Conservation (phyloP, 2,329 filamentous ascomycete genomes). For the Ramichloridium luteum region DNA sequence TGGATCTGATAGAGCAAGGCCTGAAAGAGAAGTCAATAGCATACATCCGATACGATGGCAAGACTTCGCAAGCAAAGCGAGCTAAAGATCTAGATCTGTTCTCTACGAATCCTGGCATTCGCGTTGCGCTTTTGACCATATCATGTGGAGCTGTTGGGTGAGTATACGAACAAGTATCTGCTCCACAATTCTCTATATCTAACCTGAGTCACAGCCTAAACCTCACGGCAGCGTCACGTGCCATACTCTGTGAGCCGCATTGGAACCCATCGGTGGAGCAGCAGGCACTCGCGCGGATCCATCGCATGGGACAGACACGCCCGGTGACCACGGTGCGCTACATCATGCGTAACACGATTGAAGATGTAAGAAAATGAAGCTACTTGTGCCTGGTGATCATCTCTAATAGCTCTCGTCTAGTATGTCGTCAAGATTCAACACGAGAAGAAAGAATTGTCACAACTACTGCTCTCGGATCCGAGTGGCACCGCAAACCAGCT, state of each 20-base stretch:
- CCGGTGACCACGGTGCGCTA: constrained; percentile 30
- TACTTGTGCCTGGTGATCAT: not conserved
- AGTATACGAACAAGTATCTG: not conserved
- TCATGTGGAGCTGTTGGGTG: constrained; percentile 41
- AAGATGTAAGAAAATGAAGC: constrained; percentile 21
- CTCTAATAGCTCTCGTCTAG: not conserved
- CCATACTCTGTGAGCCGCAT: constrained; percentile 42
- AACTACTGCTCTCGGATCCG: too few species aligned
- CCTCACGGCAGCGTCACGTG: constrained; percentile 36
- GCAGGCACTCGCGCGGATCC: constrained; percentile 31
- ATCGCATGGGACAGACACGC: constrained; percentile 26
- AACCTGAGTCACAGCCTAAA: constrained; percentile 29
- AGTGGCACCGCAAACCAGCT: too few species aligned
- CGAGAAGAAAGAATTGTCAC: not conserved
- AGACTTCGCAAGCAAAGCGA: constrained; percentile 24
- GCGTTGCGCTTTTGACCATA: constrained; percentile 38
- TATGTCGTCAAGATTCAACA: not conserved
- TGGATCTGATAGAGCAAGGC: not conserved
- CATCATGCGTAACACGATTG: constrained; percentile 28
- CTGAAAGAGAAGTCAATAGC: not conserved
- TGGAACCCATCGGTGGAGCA: constrained; percentile 37
- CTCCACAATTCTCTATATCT: constrained; percentile 13
- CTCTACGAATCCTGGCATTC: constrained; percentile 24
- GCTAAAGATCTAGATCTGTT: constrained; percentile 32
- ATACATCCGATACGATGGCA: constrained; percentile 1